Percentiles rank a stretch among this genome's conserved stretches.
phyloP scores from a whole-genome alignment of 805 yeast genomes.

The Jamesozyma piceae region DNA sequence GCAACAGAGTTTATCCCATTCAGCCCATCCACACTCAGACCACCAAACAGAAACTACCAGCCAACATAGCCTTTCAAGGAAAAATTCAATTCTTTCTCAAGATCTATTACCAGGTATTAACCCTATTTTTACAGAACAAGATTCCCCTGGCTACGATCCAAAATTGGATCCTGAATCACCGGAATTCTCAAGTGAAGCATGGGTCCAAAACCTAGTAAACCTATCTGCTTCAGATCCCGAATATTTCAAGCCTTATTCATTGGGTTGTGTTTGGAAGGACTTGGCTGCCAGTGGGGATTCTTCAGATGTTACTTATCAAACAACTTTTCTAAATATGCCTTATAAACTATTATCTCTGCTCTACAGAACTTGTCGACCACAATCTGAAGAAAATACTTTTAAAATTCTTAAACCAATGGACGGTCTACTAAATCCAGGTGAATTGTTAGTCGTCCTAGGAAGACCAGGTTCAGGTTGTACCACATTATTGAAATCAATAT shows the following conservation, averaged over 20 bases:
- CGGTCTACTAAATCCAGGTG: constrained; percentile 52
- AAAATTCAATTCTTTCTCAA: constrained; percentile 11
- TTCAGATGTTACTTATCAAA: constrained; percentile 54
- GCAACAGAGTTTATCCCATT: background rate
- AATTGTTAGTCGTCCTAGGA: constrained; percentile 63
- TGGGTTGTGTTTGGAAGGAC: constrained; percentile 51
- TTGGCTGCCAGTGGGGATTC: constrained; percentile 55
- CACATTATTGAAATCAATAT: constrained; percentile 47
- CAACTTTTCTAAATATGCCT: constrained; percentile 44
- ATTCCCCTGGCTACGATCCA: constrained; percentile 30
- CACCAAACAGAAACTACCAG: background rate
- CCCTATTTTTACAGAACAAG: constrained; percentile 9
- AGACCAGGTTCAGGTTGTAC: constrained; percentile 73
- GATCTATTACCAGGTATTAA: constrained; percentile 8
- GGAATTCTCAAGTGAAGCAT: constrained; percentile 46
- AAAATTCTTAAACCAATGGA: constrained; percentile 46
- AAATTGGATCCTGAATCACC: constrained; percentile 50
- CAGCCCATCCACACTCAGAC: background rate
- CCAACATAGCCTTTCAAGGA: background rate
- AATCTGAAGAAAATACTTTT: constrained; percentile 26
- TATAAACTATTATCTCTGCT: constrained; percentile 15
- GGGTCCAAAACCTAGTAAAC: constrained; percentile 53
- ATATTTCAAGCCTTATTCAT: constrained; percentile 44
- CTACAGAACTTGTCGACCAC: constrained; percentile 8
- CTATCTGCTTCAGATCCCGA: constrained; percentile 48